Evolutionary conservation across 495 filamentous ascomycete genomes (phyloP).

Genomic region (Haplographium delicatum): DNA sequence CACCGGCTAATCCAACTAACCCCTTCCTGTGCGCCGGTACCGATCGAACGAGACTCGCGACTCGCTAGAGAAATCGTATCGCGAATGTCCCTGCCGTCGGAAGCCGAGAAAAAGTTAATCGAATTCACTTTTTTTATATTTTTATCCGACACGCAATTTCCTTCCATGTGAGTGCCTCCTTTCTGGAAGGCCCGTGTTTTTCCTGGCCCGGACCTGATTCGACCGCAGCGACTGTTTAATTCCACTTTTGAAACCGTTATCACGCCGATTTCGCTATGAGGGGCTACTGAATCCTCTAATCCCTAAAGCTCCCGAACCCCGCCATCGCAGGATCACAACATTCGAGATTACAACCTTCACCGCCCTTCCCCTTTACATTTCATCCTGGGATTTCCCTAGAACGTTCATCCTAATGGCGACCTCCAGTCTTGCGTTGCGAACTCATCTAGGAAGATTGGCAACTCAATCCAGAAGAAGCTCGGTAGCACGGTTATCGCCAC

Average conservation of each 20-base stretch:
- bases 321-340: constrained; percentile 2
- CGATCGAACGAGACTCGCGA: too few relatives aligned
- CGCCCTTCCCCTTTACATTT: constrained; percentile 14
- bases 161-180: too few relatives aligned
- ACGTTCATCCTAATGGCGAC: constrained; percentile 15
- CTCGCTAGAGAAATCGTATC: neutral
- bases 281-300: neutral
- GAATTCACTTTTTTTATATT: neutral
- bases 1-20: too few relatives aligned
- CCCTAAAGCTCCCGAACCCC: constrained; percentile 11
- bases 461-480: constrained; percentile 1
- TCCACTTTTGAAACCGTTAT: neutral
- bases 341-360: constrained; percentile 3
- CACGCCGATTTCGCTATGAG: constrained; percentile 1
- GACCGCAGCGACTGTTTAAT: too few relatives aligned
- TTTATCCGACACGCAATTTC: neutral
- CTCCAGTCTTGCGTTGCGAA: constrained; percentile 14
- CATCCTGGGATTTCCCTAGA: neutral
- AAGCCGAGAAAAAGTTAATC: neutral
- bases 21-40: too few relatives aligned
- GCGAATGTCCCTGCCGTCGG: neutral
- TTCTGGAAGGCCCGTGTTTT: too few relatives aligned
- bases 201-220: too few relatives aligned
- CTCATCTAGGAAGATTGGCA: constrained; percentile 12
- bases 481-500: neutral